A percentile compares a stretch with the other conserved stretches of the same genome.
Conservation (phyloP, 2,329 filamentous ascomycete genomes). For the Grosmannia huntii region DNA sequence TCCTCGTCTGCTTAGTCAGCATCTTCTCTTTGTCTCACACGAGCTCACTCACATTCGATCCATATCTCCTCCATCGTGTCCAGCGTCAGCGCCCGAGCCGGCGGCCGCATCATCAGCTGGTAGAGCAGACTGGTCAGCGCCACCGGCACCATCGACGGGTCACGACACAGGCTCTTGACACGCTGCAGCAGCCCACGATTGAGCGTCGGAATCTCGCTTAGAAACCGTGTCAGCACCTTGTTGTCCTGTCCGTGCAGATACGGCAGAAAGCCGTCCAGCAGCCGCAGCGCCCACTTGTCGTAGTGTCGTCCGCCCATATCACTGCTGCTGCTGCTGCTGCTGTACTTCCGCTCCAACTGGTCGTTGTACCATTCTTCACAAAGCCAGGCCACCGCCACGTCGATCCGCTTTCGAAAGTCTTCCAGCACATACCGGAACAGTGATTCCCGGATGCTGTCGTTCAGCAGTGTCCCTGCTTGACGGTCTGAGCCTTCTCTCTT, state of each 20-base stretch:
- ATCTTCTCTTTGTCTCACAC: neutral
- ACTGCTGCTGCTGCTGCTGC: neutral
- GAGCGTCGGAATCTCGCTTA: constrained; percentile 81
- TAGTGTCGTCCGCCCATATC: constrained; percentile 45
- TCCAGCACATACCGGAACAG: constrained; percentile 80
- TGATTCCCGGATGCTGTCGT: constrained; percentile 62
- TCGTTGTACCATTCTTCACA: constrained; percentile 99
- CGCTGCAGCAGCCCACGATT: constrained; percentile 58
- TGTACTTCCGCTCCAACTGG: constrained; percentile 30
- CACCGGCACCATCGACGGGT: constrained; percentile 51
- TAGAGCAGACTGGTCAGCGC: constrained; percentile 54
- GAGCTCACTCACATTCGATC: constrained; percentile 42
- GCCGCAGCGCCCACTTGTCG: constrained; percentile 61
- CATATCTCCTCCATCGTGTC: constrained; percentile 56
- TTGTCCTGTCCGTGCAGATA: constrained; percentile 79
- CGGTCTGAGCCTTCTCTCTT: neutral
- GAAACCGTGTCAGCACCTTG: constrained; percentile 76
- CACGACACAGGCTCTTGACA: constrained; percentile 54
- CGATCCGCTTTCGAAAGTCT: constrained; percentile 81
- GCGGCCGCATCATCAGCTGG: constrained; percentile 54
- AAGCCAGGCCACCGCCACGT: constrained; percentile 84
- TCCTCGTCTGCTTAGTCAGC: constrained; percentile 38
- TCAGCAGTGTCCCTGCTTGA: constrained; percentile 28
- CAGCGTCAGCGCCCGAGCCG: constrained; percentile 48
- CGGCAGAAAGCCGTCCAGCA: constrained; percentile 81